Evolutionary conservation across 1,284 basidiomycete genomes (phyloP).

Genomic region (Papiliotrema terrestris): DNA sequence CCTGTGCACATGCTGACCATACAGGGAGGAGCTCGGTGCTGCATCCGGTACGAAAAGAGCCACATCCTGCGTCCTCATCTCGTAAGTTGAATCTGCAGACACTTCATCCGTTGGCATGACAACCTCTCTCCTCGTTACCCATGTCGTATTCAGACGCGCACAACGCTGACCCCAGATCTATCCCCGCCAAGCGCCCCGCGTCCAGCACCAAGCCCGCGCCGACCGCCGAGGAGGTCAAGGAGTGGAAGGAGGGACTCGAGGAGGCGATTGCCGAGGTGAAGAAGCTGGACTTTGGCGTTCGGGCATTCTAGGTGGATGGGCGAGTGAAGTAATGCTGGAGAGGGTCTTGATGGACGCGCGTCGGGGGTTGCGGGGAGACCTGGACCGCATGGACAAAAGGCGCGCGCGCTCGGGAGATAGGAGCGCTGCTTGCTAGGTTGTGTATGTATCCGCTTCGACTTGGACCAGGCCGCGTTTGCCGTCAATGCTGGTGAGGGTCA

Average conservation of each 20-base stretch:
- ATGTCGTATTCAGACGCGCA: too few species aligned
- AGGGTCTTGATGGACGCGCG: too few species aligned
- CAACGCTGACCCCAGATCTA: slow-evolving; percentile 35
- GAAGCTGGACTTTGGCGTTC: slow-evolving; percentile 55
- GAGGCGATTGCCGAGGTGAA: slow-evolving; percentile 81
- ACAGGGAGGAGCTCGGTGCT: slow-evolving; percentile 88
- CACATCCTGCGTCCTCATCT: slow-evolving; percentile 93
- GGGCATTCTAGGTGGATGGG: slow-evolving; percentile 1
- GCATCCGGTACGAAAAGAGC: slow-evolving; percentile 97
- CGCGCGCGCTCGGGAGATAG: too few species aligned
- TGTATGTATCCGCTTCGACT: background rate
- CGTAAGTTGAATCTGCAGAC: slow-evolving; percentile 36
- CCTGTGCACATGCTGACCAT: slow-evolving; percentile 47
- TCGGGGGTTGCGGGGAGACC: too few species aligned
- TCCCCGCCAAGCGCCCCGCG: slow-evolving; percentile 34
- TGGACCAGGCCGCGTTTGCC: background rate
- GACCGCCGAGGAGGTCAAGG: slow-evolving; percentile 61
- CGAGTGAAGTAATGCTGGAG: too few species aligned
- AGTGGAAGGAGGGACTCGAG: slow-evolving; percentile 58
- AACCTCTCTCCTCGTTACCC: background rate
- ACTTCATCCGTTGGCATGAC: background rate
- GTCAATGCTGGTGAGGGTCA: too few species aligned
- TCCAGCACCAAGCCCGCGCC: slow-evolving; percentile 50
- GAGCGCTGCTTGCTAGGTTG: background rate
- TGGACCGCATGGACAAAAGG: too few species aligned